Percentiles rank a stretch among this genome's conserved stretches.
Evolutionary conservation across 176 grass and related monocot genomes (phyloP).

Genomic region (Elymus sibiricus): DNA sequence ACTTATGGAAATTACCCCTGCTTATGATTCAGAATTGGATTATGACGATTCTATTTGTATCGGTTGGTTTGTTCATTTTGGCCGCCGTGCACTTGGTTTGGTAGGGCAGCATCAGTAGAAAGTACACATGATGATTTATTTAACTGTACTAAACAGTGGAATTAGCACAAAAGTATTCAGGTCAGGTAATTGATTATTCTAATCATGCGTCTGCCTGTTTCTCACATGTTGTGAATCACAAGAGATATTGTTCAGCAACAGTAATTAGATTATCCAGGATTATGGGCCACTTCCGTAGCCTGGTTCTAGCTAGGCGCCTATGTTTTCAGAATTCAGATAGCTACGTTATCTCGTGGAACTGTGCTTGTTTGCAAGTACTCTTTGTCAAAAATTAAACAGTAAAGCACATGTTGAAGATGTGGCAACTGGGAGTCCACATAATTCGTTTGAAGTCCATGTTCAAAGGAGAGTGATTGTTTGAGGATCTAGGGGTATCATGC

Average conservation of each 20-base stretch:
- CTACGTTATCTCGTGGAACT: neutral
- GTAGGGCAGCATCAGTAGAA: neutral
- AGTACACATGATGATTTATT: neutral
- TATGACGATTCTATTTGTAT: neutral
- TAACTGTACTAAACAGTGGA: constrained; percentile 4
- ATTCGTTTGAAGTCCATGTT: neutral
- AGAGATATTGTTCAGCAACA: neutral
- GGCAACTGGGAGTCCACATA: neutral
- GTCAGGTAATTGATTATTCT: constrained; percentile 20
- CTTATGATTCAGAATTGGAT: constrained; percentile 7
- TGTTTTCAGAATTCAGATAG: constrained; percentile 4
- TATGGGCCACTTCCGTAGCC: constrained; percentile 15
- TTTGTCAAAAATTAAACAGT: neutral
- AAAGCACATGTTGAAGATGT: neutral
- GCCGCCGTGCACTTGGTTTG: neutral
- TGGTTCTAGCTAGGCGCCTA: neutral
- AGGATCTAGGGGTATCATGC: neutral
- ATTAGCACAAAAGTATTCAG: neutral
- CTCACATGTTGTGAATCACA: constrained; percentile 17
- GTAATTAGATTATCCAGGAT: constrained; percentile 14
- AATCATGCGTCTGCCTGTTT: constrained; percentile 24
- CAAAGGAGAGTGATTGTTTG: neutral
- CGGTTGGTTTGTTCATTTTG: constrained; percentile 16
- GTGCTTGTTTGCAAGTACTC: neutral
- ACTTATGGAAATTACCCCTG: constrained; percentile 16